Conservation (phyloP, 495 filamentous ascomycete species). For the Clavariopsis aquatica region DNA sequence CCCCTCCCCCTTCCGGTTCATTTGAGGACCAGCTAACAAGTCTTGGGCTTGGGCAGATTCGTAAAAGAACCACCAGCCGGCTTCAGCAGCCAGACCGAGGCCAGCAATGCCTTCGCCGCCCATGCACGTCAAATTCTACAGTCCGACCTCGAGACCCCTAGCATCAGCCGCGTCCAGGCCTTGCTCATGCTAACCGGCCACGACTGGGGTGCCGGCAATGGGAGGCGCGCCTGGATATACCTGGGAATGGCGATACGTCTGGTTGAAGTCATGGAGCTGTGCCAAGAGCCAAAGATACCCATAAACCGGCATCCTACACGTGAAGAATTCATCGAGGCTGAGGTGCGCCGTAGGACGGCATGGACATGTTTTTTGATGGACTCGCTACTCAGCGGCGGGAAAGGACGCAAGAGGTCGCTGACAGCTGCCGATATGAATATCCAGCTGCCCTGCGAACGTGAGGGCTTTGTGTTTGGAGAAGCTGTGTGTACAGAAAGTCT, state of each 20-base stretch:
- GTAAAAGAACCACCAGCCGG: slow-evolving; percentile 33
- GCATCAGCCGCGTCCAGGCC: slow-evolving; percentile 38
- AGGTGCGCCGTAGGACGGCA: slow-evolving; percentile 38
- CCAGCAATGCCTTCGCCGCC: slow-evolving; percentile 42
- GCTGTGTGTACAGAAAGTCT: slow-evolving; percentile 36
- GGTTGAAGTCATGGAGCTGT: slow-evolving; percentile 39
- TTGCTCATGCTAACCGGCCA: slow-evolving; percentile 42
- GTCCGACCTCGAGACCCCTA: slow-evolving; percentile 38
- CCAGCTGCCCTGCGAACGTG: slow-evolving; percentile 40
- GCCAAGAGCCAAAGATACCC: slow-evolving; percentile 26
- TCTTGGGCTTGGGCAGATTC: too few species aligned
- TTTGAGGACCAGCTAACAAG: too few species aligned
- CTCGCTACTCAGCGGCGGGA: slow-evolving; percentile 41
- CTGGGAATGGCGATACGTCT: slow-evolving; percentile 41
- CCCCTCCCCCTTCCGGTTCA: slow-evolving; percentile 38
- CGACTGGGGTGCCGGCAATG: slow-evolving; percentile 41
- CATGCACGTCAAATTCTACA: slow-evolving; percentile 39
- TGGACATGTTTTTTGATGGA: slow-evolving; percentile 44
- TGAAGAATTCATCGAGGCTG: slow-evolving; percentile 40
- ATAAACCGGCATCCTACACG: slow-evolving; percentile 25
- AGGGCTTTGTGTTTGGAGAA: slow-evolving; percentile 40
- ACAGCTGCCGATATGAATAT: slow-evolving; percentile 34
- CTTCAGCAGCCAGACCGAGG: slow-evolving; percentile 38
- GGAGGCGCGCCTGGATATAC: slow-evolving; percentile 40
- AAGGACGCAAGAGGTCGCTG: slow-evolving; percentile 38